Evolutionary conservation across 495 filamentous ascomycete genomes (phyloP), one percentile per base, ranked within the genome.

Genomic region (Ascodesmis nigricans): DNA sequence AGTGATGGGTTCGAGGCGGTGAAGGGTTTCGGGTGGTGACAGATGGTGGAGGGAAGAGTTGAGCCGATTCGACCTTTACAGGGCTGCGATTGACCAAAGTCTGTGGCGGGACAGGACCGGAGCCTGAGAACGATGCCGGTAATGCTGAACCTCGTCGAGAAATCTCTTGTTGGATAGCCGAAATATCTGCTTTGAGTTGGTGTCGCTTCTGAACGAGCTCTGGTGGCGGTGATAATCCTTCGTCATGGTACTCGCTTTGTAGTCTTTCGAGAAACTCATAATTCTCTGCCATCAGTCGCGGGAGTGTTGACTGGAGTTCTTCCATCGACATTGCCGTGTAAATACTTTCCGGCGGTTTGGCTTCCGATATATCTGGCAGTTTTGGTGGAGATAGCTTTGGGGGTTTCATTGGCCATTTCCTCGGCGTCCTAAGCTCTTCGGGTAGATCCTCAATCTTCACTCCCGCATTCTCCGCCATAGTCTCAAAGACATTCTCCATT

Each of bases 1-100:
- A 20, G 17, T 31, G 38, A 14, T 3, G 22, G 10, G 31, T 4
- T 15, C 3, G 20, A 3, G 20, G 36, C 27, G 22, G 18, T 29
- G 17, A 17, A 14, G 4, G 21, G 17, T 25, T 11, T 23, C 34
- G 7, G 33, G n/a, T 9, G 32, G 1, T 3, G 23, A 24, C 13
- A 14, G 29, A 21, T 6, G 45, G 39, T 4, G 46, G 49, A 23
- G 48, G 39, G 1, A 27, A 31, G 2, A 46, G 19, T 31, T 41
- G 45, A 15, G 45, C 42, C 2, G 37, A 37, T 16, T 21, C 37
- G 2, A 40, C 37, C 20, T 30, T 15, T 7, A 38, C 15, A 8
- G 15, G 17, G 11, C 23, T 14, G 13, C 13, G 17, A 18, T 18
- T 18, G 8, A 14, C 11, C 0, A 36, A 36, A 5, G 24, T 40